Percentiles rank a stretch among this genome's conserved stretches.
These are phyloP conservation scores for Fraxinus greggii DNA, from an alignment of 305 asterid genomes.

Conservation along the genomic window DNA sequence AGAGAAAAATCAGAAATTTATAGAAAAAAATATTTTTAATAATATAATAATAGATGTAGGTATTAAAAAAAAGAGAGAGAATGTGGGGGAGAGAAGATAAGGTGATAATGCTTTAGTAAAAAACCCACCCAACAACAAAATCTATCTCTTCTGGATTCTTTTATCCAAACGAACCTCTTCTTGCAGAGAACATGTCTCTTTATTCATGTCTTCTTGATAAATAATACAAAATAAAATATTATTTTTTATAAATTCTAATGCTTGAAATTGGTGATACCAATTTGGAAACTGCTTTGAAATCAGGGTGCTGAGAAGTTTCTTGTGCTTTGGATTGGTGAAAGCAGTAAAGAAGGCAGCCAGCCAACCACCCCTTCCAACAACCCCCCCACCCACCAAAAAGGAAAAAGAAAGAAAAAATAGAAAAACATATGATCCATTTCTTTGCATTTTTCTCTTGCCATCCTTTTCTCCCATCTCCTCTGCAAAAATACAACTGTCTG, in stretches of 20 bases:
- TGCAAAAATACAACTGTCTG: constrained; percentile 31
- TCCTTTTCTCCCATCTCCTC: constrained; percentile 24
- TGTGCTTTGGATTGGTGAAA: neutral
- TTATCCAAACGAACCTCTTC: constrained; percentile 79
- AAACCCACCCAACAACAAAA: constrained; percentile 59
- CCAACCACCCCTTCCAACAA: no score
- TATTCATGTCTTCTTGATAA: constrained; percentile 52
- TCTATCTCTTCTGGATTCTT: constrained; percentile 63
- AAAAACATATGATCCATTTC: neutral
- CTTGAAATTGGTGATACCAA: constrained; percentile 15
- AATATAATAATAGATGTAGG: constrained; percentile 1
- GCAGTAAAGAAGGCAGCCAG: neutral
- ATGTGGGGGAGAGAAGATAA: constrained; percentile 71
- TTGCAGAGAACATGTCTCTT: constrained; percentile 91
- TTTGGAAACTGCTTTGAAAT: constrained; percentile 30
- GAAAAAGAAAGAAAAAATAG: no score
- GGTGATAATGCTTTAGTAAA: constrained; percentile 60
- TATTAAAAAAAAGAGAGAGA: constrained; percentile 16
- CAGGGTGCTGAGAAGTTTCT: constrained; percentile 28
- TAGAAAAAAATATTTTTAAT: neutral
- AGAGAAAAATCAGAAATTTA: constrained; percentile 22
- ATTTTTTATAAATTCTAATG: neutral
- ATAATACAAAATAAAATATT: neutral
- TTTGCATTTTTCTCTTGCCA: constrained; percentile 2
- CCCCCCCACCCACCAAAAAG: neutral